Evolutionary conservation across 2,329 filamentous ascomycete species (phyloP).

Genomic region (Beauveria pseudobassiana): DNA sequence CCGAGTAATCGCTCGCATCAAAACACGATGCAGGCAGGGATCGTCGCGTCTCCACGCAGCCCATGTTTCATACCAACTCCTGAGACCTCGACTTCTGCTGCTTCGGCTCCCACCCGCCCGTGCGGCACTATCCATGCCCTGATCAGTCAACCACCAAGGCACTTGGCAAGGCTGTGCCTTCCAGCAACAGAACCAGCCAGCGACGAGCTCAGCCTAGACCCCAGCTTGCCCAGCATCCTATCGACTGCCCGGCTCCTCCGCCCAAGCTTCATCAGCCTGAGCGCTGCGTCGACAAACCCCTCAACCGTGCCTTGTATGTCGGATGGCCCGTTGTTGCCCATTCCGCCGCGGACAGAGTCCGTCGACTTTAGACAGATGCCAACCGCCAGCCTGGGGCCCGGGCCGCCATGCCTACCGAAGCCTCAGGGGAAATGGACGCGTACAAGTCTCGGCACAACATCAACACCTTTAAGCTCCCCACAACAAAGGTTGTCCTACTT

Average conservation of each 20-base stretch:
- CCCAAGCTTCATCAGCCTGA: background rate
- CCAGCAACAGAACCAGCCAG: too few relatives aligned
- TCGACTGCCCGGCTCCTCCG: background rate
- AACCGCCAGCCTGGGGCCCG: background rate
- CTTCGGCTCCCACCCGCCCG: background rate
- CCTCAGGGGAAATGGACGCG: background rate
- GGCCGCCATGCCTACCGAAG: background rate
- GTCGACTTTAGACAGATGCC: background rate
- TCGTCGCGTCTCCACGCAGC: conserved; percentile 7
- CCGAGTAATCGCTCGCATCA: background rate
- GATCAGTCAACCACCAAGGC: background rate
- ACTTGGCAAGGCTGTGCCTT: background rate
- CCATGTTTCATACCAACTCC: conserved; percentile 8
- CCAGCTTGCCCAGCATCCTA: background rate
- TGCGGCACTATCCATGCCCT: background rate
- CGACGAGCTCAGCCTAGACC: too few relatives aligned
- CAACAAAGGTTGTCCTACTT: background rate
- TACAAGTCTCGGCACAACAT: background rate
- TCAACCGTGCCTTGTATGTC: background rate
- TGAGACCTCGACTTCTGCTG: background rate
- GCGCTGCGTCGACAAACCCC: background rate
- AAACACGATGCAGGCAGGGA: conserved; percentile 8
- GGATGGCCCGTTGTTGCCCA: background rate
- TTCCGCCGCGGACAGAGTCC: background rate
- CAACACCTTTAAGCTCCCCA: background rate